Evolutionary conservation across 225 moss, liverwort and hornwort genomes (phyloP), one percentile per base, ranked within the genome.

Genomic region (Physcomitrium patens): DNA sequence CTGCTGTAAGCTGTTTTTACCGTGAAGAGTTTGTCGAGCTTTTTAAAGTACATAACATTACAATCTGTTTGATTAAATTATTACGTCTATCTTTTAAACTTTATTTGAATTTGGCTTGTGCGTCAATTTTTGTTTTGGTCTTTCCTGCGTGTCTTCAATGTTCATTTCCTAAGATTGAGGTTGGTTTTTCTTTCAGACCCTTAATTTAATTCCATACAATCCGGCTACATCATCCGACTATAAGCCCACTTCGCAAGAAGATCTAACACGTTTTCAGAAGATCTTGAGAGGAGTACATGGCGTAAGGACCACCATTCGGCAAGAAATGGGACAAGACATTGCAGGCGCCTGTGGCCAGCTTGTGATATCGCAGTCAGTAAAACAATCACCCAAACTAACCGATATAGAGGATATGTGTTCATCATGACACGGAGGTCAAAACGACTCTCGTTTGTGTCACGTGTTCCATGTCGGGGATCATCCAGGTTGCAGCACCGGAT

Each of bases 321-420:
- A 91, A 85, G 99, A 99, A 84, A 99, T 99, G 99, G 99, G 99
- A 44, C 99, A 99, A 81, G 99, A 99, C 52, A 95, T 99, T 46
- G 86, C 86, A 27, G 89, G 99, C 69, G 95, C 99, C 19, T 99
- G 99, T 79, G 99, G 99, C 41, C 99, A 99, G 81, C 90, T 99
- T 17, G 99, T 90, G 65, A 75, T 81, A 75, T 74, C 80, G 37
- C 76, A 83, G 52, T 86, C 80, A 48, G 44, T 78, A 13, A 75
- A 76, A 49, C 78, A 73, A 81, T 65, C 54, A 12, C 78, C 80
- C 0, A 81, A 76, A 23, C 76, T 83, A 43, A 76, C 76, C 12
- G 83, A 86, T 53, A 86, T 86, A 43, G 86, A 86, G 76, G 86
- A 86, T 47, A 31, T 86, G 17, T 75, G 86, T 65, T 74, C 71